phyloP scores from a whole-genome alignment of 768 basidiomycete genomes.

The Amanita fuliginea region DNA sequence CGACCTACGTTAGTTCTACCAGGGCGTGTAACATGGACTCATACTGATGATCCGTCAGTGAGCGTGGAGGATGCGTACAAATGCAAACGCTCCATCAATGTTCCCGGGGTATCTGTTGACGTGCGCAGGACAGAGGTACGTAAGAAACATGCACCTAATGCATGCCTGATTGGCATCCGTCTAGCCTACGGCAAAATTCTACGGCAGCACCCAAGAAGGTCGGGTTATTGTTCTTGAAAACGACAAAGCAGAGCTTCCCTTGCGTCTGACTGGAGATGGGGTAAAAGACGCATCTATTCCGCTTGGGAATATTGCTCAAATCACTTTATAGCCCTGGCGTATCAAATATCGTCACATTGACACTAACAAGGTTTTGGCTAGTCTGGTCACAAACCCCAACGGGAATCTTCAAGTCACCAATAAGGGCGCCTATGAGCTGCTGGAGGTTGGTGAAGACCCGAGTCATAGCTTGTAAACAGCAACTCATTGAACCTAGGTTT shows the following conservation, averaged over 20 bases:
- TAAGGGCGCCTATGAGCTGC: conserved; percentile 66
- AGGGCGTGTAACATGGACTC: not conserved
- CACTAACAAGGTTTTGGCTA: conserved; percentile 27
- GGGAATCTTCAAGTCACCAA: conserved; percentile 62
- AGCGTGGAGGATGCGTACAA: conserved; percentile 83
- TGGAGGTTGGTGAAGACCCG: conserved; percentile 40
- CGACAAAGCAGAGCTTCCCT: conserved; percentile 59
- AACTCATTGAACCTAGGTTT: conserved; percentile 40
- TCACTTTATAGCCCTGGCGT: conserved; percentile 65
- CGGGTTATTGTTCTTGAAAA: conserved; percentile 62
- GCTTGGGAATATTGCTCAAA: not conserved
- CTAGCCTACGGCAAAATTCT: conserved; percentile 84
- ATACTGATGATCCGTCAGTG: conserved; percentile 30
- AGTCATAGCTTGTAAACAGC: not conserved
- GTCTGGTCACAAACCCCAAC: conserved; percentile 49
- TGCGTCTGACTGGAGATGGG: conserved; percentile 84
- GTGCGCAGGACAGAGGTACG: conserved; percentile 72
- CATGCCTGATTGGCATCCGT: not conserved
- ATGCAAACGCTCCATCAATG: conserved; percentile 67
- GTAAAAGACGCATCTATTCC: conserved; percentile 34
- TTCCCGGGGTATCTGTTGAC: conserved; percentile 73
- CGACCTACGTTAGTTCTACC: conserved; percentile 45
- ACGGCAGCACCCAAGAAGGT: conserved; percentile 49
- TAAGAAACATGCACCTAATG: conserved; percentile 2
- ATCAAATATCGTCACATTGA: conserved; percentile 58